Base-by-base conservation (phyloP, 371 early-diverging fungal species). In the Rhizopus sp. region DNA sequence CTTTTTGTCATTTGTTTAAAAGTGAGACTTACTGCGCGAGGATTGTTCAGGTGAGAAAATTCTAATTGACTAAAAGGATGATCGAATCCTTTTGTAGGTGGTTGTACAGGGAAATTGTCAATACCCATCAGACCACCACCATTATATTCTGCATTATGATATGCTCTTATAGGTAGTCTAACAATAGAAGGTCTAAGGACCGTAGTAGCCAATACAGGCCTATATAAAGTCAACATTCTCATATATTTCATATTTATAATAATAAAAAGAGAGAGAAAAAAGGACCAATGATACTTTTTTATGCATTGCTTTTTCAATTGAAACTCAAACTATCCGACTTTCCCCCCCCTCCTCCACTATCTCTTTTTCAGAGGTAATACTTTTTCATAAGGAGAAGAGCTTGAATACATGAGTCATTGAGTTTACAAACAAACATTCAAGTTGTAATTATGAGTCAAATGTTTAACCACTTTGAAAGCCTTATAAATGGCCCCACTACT, bases 131-230 rank as follows among this genome's bases (percentile, higher is more conserved):
- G 32, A 5, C 57, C 59, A 0, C 66, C 62, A 13, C 66, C 62
- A 62, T 44, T 61, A 32, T 56, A 62, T 5, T 66, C 66, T 37
- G 66, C 59, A 34, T 62, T 66, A 15, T 66, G 62, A 40, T 65
- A 65, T 0, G 46, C 12, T 33, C 55, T 55, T 46, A 50, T 7
- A 16, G 35, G 35, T 3, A 17, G 13, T 16, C 37, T 37, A 34
- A 39, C 10, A 16, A 12, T 49, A 10, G 46, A 7, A 15, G 12
- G 10, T 13, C 7, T 7, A 12, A 29, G 9, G 46, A 29, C 29
- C 46, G 16, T 23, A 46, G 29, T 29, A 46, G 3, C 29, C 5
- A n/a, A 23, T 23, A 23, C 23, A 15, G 46, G 30, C 12, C 29
- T 17, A 9, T 46, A 15, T 42, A 42, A 15, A n/a, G 16, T 42